Base-by-base conservation (phyloP, 1,284 basidiomycete species). In the Fomitopsis pinicola region DNA sequence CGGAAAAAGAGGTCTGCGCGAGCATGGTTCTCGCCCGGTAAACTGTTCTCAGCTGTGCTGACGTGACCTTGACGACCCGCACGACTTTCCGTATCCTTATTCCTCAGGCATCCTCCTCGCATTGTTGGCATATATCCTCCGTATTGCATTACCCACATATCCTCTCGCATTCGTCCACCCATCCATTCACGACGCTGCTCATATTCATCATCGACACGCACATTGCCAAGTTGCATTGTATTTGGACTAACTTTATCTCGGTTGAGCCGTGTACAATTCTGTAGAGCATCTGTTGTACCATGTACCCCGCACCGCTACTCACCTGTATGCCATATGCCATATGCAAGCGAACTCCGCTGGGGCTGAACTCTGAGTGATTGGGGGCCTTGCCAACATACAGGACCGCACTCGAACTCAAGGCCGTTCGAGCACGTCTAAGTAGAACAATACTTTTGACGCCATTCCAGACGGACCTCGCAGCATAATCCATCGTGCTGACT, bases 1-100 rank as follows among this genome's bases (percentile, higher is more conserved):
- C 74, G 76, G 65, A 73, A 77, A 63, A 75, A 80, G 71, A 80
- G 82, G 62, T 77, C 81, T 55, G 78, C 80, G 68, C 79, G 83
- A 50, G 76, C 79, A 68, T 86, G 84, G 84, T 83, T 86, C 70
- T 82, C 82, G 63, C 80, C 83, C 28, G 77, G 78, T 64, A 81
- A 79, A 74, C 69, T 86, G 63, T 83, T 85, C 66, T 71, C 81
- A 55, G 76, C 76, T n/a, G 69, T 75, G 55, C 71, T 78, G 52
- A 75, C 72, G 22, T 75, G 76, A 62, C 48, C 15, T 30, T 50
- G 48, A 78, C 74, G 72, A 71, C 38, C 9, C 38, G 38, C 38
- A 50, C 63, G 63, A 62, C 60, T 30, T 3, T 33, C 28, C 30
- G 63, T 67, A 64, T 66, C 64, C 50, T 68, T 67, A 64, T 69